Percentiles rank a stretch among this genome's conserved stretches.
These are phyloP conservation scores for Fusarium sp. DNA, from an alignment of 2,329 filamentous ascomycete species.

Conservation along the genomic window DNA sequence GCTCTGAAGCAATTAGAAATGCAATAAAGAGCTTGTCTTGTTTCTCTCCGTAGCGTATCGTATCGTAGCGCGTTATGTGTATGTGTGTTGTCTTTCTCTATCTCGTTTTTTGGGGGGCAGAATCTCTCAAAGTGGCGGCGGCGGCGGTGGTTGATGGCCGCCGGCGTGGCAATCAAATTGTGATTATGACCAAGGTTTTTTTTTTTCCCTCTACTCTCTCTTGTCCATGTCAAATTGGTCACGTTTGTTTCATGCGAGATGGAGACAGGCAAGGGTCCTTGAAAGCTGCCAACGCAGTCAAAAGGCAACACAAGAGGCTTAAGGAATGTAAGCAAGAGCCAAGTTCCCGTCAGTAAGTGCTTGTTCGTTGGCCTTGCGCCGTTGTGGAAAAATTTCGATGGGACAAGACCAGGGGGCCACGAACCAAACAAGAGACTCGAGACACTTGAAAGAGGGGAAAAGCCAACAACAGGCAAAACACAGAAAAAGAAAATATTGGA, in stretches of 20 bases:
- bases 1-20: not conserved
- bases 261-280: constrained; percentile 24
- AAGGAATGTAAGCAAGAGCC: not conserved
- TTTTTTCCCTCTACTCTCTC: not conserved
- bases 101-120: not conserved
- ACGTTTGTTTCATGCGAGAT: constrained; percentile 27
- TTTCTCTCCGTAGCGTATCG: not conserved
- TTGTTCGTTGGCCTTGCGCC: not conserved
- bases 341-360: not conserved
- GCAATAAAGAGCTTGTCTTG: not conserved
- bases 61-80: not conserved
- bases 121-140: constrained; percentile 13
- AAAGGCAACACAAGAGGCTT: not conserved
- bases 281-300: constrained; percentile 7
- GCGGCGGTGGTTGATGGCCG: constrained; percentile 31
- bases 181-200: not conserved
- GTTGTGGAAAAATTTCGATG: constrained; percentile 8
- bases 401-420: not conserved
- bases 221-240: constrained; percentile 8
- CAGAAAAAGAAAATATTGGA: not conserved
- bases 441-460: not conserved
- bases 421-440: not conserved
- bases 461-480: not conserved
- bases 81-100: not conserved
- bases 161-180: not conserved